Base-by-base conservation (phyloP, 495 filamentous ascomycete genomes). In the Filosporella fistucella region DNA sequence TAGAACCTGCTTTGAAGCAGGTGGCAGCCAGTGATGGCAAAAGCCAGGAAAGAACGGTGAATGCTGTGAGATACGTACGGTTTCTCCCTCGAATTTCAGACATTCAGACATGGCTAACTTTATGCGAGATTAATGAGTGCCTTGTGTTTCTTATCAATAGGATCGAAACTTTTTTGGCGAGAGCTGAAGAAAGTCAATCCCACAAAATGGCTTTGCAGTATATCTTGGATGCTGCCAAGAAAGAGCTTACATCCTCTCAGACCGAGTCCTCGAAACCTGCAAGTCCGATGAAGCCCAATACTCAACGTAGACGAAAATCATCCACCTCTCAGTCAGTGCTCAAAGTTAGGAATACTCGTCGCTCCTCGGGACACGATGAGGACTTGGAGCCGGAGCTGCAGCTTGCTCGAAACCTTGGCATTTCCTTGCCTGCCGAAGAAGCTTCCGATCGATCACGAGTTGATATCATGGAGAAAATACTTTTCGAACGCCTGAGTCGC, bases 1-100 rank as follows among this genome's bases (percentile, higher is more conserved):
- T 76, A 3, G 69, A 77, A 50, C 79, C 76, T 1, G 78, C 81
- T 13, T 63, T 82, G 3, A 65, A 62, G 36, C 55, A 55, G 7
- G 59, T 71, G 2, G 59, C 64, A 9, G 56, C 58, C 8, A 68
- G 55, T 47, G 63, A 61, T 41, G 59, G 66, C 22, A 60, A 68
- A 39, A 53, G 61, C 11, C 45, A 65, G 7, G 61, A 57, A 10
- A 55, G 64, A 38, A 64, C 65, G 1, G 50, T 56, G 10, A 58
- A 65, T 30, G 70, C 69, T 4, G 54, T 69, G 10, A 54, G 52
- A 43, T 75, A 75, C 41, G 70, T 72, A 52, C n/a, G n/a, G n/a
- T n/a, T n/a, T n/a, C n/a, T n/a, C n/a, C n/a, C n/a, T n/a, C n/a
- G n/a, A n/a, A n/a, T n/a, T n/a, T n/a, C n/a, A n/a, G n/a, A n/a